phyloP scores from a whole-genome alignment of 495 filamentous ascomycete species.

The Aspergillus bertholletiae region DNA sequence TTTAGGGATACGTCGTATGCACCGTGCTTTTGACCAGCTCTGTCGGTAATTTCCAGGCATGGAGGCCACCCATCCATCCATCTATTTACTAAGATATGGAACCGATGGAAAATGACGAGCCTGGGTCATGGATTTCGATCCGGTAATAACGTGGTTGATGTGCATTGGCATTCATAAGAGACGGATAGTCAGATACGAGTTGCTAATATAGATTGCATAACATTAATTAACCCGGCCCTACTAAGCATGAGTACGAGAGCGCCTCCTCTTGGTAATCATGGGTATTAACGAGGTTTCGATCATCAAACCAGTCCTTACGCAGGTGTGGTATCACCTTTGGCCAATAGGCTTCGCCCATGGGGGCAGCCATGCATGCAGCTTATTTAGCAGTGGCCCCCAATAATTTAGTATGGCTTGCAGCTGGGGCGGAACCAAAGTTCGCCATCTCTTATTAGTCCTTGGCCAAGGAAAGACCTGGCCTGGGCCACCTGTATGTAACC shows the following conservation, averaged over 20 bases:
- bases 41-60: too few species aligned
- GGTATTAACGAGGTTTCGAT: too few species aligned
- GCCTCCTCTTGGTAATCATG: too few species aligned
- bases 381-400: conserved; percentile 6
- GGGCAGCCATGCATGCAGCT: neutral
- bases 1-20: too few species aligned
- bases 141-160: too few species aligned
- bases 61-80: too few species aligned
- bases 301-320: neutral
- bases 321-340: neutral
- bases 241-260: too few species aligned
- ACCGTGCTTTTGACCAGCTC: too few species aligned
- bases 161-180: neutral
- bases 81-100: too few species aligned
- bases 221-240: neutral
- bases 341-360: neutral
- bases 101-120: too few species aligned
- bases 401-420: conserved; percentile 10
- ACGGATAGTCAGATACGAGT: neutral
- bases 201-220: neutral
- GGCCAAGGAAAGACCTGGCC: neutral
- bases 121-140: too few species aligned
- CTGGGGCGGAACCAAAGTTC: neutral
- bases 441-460: neutral
- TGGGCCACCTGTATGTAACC: neutral